Conservation (phyloP, 176 grass and related monocot species). For the Zea mays region DNA sequence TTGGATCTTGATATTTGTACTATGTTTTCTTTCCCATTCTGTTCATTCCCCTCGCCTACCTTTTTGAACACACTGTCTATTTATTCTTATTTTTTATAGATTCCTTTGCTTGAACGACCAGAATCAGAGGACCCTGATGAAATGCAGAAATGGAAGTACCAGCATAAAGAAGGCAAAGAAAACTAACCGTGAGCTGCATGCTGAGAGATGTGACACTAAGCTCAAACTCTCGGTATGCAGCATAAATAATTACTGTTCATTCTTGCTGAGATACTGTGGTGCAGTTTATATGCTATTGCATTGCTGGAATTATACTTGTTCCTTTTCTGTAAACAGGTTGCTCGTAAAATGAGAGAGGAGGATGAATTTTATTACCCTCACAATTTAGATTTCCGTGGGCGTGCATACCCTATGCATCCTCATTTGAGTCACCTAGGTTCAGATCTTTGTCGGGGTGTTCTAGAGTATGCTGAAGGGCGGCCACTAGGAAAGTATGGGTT, state of each 20-base stretch:
- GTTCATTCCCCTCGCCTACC: neutral
- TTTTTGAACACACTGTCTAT: constrained; percentile 11
- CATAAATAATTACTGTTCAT: constrained; percentile 32
- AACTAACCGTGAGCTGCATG: constrained; percentile 76
- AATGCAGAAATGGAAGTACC: constrained; percentile 82
- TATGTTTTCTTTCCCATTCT: constrained; percentile 10
- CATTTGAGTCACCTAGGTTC: constrained; percentile 90
- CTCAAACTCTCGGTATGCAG: constrained; percentile 88
- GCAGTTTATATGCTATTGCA: constrained; percentile 16
- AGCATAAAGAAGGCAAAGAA: constrained; percentile 74
- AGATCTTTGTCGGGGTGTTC: constrained; percentile 87
- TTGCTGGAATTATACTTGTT: constrained; percentile 20
- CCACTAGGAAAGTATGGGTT: too few relatives aligned
- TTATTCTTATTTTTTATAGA: constrained; percentile 55
- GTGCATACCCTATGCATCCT: constrained; percentile 95
- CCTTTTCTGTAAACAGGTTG: constrained; percentile 70
- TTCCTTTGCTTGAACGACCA: constrained; percentile 64
- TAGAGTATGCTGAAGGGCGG: too few relatives aligned
- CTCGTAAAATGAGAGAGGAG: constrained; percentile 84
- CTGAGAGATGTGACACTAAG: constrained; percentile 88
- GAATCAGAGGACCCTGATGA: constrained; percentile 63
- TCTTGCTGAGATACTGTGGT: constrained; percentile 27
- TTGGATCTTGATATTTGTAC: constrained; percentile 18
- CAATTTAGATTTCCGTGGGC: constrained; percentile 89
- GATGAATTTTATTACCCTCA: constrained; percentile 96